Conservation (phyloP, 2,329 filamentous ascomycete genomes). For the Pseudogymnoascus sp. region DNA sequence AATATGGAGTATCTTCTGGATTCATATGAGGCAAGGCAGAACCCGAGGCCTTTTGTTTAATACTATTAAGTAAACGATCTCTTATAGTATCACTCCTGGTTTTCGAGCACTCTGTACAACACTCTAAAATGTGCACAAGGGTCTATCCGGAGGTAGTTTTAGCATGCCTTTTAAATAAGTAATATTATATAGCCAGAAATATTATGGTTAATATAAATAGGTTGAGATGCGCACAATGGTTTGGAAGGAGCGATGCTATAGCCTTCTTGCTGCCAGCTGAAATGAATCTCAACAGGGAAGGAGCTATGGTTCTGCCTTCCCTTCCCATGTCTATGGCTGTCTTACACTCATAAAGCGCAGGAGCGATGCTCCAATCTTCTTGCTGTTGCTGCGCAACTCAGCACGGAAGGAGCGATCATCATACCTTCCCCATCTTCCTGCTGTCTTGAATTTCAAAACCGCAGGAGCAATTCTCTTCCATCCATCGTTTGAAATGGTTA, state of each 20-base stretch:
- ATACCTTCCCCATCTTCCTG: not conserved
- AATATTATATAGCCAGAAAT: too few species aligned
- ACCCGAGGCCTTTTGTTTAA: too few species aligned
- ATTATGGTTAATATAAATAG: too few species aligned
- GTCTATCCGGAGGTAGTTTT: too few species aligned
- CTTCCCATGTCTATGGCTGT: not conserved
- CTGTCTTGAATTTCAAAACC: not conserved
- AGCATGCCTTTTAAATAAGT: too few species aligned
- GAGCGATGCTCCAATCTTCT: not conserved
- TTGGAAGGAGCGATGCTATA: too few species aligned
- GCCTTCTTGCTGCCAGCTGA: not conserved
- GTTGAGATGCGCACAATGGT: too few species aligned
- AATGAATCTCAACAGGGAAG: not conserved
- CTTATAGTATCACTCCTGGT: too few species aligned
- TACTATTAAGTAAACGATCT: too few species aligned
- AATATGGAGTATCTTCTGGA: not conserved
- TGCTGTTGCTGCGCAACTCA: not conserved
- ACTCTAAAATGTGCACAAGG: too few species aligned
- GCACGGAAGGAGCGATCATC: not conserved
- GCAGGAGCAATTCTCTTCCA: not conserved
- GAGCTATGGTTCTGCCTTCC: not conserved
- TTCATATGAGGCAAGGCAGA: not conserved
- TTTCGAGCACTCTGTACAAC: too few species aligned
- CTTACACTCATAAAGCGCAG: not conserved
- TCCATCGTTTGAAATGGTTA: not conserved